A percentile compares a stretch with the other conserved stretches of the same genome.
These are phyloP conservation scores for Parastagonospora nodorum DNA, from an alignment of 2,329 filamentous ascomycete species.

Conservation along the genomic window DNA sequence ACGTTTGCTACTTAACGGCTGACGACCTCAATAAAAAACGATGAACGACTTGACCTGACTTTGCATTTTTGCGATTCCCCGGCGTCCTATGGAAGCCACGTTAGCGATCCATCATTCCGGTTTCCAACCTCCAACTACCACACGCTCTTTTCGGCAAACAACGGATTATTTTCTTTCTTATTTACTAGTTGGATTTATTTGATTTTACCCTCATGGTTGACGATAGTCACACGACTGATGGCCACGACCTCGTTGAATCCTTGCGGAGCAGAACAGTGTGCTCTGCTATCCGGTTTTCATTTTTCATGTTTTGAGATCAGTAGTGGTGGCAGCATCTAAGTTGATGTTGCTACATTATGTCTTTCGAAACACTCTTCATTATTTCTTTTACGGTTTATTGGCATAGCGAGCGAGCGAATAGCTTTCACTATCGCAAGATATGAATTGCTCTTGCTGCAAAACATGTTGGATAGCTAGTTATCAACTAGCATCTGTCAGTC, in stretches of 20 bases:
- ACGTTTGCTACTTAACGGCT: conserved; percentile 41
- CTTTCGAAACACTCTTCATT: conserved; percentile 8
- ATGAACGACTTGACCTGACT: conserved; percentile 35
- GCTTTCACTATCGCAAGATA: conserved; percentile 8
- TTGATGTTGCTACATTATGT: conserved; percentile 8
- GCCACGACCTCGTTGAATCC: conserved; percentile 22
- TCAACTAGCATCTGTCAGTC: neutral
- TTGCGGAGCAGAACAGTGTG: conserved; percentile 12
- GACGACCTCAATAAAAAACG: conserved; percentile 40
- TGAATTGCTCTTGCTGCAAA: conserved; percentile 1
- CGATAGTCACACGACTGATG: conserved; percentile 33
- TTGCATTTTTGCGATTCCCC: conserved; percentile 43
- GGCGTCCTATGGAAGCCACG: conserved; percentile 41
- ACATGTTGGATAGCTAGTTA: too few relatives aligned
- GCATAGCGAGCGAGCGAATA: conserved; percentile 42
- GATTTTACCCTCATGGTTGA: conserved; percentile 29
- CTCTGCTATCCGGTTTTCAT: neutral
- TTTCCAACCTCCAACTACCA: conserved; percentile 33
- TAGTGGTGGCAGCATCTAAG: conserved; percentile 7
- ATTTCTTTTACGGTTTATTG: conserved; percentile 40
- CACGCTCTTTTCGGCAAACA: conserved; percentile 32
- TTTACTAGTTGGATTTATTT: conserved; percentile 24
- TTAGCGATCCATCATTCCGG: conserved; percentile 32
- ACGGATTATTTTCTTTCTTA: conserved; percentile 27
- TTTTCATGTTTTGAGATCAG: conserved; percentile 14